Evolutionary conservation across 345 rosid species (phyloP).

Genomic region (Salix koriyanagi): DNA sequence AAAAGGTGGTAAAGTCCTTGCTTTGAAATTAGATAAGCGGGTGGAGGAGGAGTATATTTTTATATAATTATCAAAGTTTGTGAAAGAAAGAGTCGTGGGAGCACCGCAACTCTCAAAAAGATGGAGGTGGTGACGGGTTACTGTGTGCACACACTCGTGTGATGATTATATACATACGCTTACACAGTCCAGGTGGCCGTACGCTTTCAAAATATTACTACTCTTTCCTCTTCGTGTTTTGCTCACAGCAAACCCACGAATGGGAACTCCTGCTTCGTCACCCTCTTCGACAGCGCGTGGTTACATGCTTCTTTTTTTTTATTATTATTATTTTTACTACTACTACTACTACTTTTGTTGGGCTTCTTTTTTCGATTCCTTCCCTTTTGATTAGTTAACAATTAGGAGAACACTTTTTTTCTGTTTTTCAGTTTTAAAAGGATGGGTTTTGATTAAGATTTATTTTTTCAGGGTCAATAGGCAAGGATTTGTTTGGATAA

Average conservation of each 20-base stretch:
- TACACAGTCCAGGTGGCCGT: neutral
- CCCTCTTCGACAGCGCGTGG: too few species aligned
- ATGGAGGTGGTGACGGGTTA: constrained; percentile 12
- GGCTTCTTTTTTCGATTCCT: too few species aligned
- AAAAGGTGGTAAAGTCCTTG: neutral
- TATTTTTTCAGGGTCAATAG: too few species aligned
- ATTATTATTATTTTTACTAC: too few species aligned
- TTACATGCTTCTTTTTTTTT: too few species aligned
- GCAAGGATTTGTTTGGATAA: too few species aligned
- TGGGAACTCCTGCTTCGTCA: too few species aligned
- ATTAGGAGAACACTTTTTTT: too few species aligned
- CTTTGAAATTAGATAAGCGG: neutral
- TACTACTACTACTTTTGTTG: too few species aligned
- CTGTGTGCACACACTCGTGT: neutral
- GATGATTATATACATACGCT: neutral
- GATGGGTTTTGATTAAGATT: too few species aligned
- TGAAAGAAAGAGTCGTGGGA: constrained; percentile 50
- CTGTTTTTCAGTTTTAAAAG: too few species aligned
- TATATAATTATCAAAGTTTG: neutral
- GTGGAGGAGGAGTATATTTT: neutral
- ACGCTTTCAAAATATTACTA: neutral
- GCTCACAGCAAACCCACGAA: neutral
- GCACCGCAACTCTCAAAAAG: constrained; percentile 48
- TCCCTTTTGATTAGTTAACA: too few species aligned
- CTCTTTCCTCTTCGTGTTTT: neutral